Conservation (phyloP, 305 asterid genomes). For the Solanum hybrid region DNA sequence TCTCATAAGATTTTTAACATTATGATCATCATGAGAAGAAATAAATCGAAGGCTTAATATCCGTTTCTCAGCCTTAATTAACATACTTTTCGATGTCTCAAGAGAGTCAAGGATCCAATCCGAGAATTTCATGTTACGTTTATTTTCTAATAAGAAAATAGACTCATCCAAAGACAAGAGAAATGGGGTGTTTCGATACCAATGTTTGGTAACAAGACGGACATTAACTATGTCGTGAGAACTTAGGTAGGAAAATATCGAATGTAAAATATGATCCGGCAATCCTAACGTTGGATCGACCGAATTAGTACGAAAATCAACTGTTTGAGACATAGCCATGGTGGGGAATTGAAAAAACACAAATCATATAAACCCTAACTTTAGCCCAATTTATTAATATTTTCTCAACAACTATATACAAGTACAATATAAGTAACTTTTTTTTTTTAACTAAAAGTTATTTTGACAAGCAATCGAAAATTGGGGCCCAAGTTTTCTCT, state of each 20-base stretch:
- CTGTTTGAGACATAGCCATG: neutral
- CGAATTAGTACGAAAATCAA: neutral
- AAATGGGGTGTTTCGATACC: neutral
- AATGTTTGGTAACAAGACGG: neutral
- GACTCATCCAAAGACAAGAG: neutral
- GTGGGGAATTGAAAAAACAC: neutral
- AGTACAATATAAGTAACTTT: no score
- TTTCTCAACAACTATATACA: neutral
- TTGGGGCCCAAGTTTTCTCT: neutral
- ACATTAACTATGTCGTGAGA: neutral
- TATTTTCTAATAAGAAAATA: neutral
- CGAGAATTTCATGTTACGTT: neutral
- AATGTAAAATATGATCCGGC: neutral
- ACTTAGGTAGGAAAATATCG: neutral
- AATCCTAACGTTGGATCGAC: neutral
- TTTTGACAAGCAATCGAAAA: neutral
- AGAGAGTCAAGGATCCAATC: neutral
- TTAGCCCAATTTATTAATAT: neutral
- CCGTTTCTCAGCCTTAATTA: neutral
- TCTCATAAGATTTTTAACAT: neutral
- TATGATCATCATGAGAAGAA: rapidly evolving
- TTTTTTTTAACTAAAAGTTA: neutral
- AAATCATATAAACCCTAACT: neutral
- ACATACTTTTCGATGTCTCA: neutral
- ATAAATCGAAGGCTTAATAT: neutral